Base-by-base conservation (phyloP, 2,329 filamentous ascomycete species). In the Talaromyces sp. region DNA sequence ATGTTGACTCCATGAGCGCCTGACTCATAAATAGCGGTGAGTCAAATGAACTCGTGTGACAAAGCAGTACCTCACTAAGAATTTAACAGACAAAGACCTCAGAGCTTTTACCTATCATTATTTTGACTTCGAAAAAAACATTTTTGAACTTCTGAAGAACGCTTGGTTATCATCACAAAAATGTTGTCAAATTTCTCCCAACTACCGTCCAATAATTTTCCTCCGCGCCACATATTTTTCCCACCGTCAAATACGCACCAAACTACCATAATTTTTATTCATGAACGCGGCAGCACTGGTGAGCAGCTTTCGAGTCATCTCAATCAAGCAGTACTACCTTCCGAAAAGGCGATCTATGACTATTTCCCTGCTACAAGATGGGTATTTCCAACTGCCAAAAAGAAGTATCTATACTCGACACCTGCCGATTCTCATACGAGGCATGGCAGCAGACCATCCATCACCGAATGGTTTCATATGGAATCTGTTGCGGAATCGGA, bases 191-290 rank as follows among this genome's bases (percentile, higher is more conserved):
- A 29, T 24, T 17, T 46, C 3, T 24, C 54, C 50, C 24, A 32
- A 21, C 50, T 57, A 35, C 41, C 59, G 21, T 46, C 57, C 19
- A 58, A 52, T 24, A 24, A 61, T 24, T 62, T 60, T 19, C 54
- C 60, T 27, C 57, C 62, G 14, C 57, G 60, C 1, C 60, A 64
- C 51, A 55, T 62, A 53, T 62, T 56, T 53, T 64, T 60, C 53
- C 60, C 62, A 7, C n/a, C 21, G 19, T 48, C 50, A 26, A 38
- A 31, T 41, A 38, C 54, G 29, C 62, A 64, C 27, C 29, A 50
- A 46, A 48, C 41, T 24, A 64, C 62, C 17, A 60, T 64, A 19
- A 62, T 64, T 12, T 52, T 64, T 19, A 55, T 64, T n/a, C 62
- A 62, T 50, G 62, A 57, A 27, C 61, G 60, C 12, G 50, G 56